Evolutionary conservation across 1,139 yeast species (phyloP), one percentile per base, ranked within the genome.

Genomic region (Saccharomyces hybrid): DNA sequence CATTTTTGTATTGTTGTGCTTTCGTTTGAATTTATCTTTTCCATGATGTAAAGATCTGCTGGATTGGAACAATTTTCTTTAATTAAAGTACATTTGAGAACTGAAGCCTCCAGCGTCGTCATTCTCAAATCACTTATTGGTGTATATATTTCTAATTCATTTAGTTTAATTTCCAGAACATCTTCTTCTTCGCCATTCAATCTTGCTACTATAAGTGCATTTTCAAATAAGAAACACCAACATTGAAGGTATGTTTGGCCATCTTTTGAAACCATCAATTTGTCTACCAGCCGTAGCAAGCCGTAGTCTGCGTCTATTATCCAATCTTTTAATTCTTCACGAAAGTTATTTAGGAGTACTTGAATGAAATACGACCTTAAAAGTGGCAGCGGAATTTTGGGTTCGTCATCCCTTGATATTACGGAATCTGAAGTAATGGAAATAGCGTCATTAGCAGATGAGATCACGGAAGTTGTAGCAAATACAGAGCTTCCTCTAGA

Each of bases 171-270:
- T 20, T 52, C 56, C 4, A 54, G 32, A 11, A 54, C 47, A 23
- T 38, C 47, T 20, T 23, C 51, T n/a, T 59, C 54, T 20, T 20
- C 23, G 13, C 57, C 56, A 11, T 53, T 41, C 11, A 56, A 42
- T 6, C 47, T 44, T 4, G 62, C 61, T 13, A 65, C 48, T 6
- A 65, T 27, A 25, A 68, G 46, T 9, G 62, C 63, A 13, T 58
- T 60, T 47, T 61, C 61, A 52, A 69, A 69, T 9, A 69, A 55
- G 53, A 58, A 67, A 50, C 71, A 68, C 52, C 63, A 58, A 8
- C 63, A 60, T 5, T 52, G 48, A 5, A 44, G 16, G 50, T 62
- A 67, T 0, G 30, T 54, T 1, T 50, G 44, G 1, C 58, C 59
- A 50, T 62, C 63, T 5, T 49, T 49, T 1, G 70, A 65, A 7